Percentiles rank a stretch among this genome's conserved stretches.
Evolutionary conservation across 225 moss, liverwort and hornwort genomes (phyloP).

Genomic region (Pseudisothecium myosuroides): DNA sequence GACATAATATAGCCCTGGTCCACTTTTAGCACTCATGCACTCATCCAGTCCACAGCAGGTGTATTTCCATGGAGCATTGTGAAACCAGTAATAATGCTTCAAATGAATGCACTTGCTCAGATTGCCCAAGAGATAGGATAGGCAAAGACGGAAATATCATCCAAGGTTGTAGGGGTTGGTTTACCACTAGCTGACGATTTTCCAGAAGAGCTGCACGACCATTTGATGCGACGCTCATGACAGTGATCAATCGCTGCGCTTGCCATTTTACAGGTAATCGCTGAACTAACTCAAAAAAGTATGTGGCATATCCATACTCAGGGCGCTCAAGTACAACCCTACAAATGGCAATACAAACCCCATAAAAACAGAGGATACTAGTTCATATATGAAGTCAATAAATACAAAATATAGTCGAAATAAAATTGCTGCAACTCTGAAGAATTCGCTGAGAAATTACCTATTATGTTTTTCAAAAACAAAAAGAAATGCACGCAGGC

Average conservation of each 20-base stretch:
- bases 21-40: not conserved
- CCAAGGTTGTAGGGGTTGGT: not conserved
- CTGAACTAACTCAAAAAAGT: conserved; percentile 63
- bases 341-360: not conserved
- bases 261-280: conserved; percentile 48
- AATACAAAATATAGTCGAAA: not conserved
- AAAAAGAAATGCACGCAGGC: conserved; percentile 45
- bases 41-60: not conserved
- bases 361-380: not conserved
- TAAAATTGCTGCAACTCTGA: not conserved
- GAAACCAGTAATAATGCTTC: not conserved
- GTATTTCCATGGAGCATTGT: not conserved
- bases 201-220: conserved; percentile 59
- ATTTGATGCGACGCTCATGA: conserved; percentile 42
- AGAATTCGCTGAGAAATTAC: conserved; percentile 1
- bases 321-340: conserved; percentile 70
- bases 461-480: conserved; percentile 62
- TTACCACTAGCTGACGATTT: conserved; percentile 48
- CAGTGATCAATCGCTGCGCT: conserved; percentile 51
- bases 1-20: not conserved
- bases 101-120: not conserved
- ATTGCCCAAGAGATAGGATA: not conserved
- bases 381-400: not conserved
- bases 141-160: not conserved
- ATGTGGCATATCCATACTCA: conserved; percentile 64